Base-by-base conservation (phyloP, 2,329 filamentous ascomycete genomes). In the Botryotinia convoluta region DNA sequence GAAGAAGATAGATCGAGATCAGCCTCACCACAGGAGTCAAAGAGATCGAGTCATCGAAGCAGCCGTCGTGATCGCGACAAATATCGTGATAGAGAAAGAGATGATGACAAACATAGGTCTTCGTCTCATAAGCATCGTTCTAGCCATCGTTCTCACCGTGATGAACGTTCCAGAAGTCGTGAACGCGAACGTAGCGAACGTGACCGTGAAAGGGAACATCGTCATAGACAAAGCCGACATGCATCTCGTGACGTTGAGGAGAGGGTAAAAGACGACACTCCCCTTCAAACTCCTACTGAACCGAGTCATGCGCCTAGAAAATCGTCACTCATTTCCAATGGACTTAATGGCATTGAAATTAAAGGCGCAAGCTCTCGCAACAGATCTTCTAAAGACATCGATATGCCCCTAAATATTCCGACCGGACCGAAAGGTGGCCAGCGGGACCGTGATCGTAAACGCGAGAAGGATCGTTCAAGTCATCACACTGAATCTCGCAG, bases 1-100 rank as follows among this genome's bases (percentile, higher is more conserved):
- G 79, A 85, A 76, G 83, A 84, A 20, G 87, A 89, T 65, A 86
- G 87, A 69, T 90, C 90, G 0, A 86, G 91, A 73, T 93, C 92
- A 8, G 86, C 86, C 8, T 93, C 92, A 3, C 88, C 87, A 1
- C 88, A 89, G 20, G 86, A 87, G 16, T 86, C 86, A 54, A 88
- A 86, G 76, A 83, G 86, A 71, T 86, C 88, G 10, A 85, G 86
- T 67, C 88, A 90, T 77, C 88, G 89, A 75, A 90, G 89, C 77
- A 42, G 65, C 20, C 90, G 88, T 69, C 87, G 86, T 76, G 89
- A 92, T 60, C 85, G 85, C 73, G 86, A 88, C n/a, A 81, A 81
- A 44, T 85, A 87, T 64, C 81, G 84, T 70, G 83, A 85, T 10
- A 81, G 84, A 54, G 83, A 84, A 54, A 80, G 81, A 59, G 82